phyloP scores from a whole-genome alignment of 2,329 filamentous ascomycete genomes.

The Colletotrichum chlorophyti region DNA sequence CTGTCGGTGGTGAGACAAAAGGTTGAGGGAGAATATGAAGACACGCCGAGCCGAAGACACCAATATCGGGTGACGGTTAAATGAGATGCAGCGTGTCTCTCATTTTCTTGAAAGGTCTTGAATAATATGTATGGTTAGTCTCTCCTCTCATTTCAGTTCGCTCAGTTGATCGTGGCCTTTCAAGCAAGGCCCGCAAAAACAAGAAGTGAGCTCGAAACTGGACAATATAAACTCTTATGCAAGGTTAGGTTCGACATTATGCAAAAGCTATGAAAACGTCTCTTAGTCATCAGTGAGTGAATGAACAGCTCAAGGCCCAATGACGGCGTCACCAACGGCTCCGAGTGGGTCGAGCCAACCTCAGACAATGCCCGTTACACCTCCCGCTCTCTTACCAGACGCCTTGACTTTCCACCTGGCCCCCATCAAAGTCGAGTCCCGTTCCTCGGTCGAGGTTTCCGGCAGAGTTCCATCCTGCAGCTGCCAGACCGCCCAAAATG shows the following conservation, averaged over 20 bases:
- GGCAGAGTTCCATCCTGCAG: conserved; percentile 7
- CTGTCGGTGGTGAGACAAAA: too few relatives aligned
- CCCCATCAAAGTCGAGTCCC: neutral
- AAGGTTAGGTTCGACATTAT: conserved; percentile 9
- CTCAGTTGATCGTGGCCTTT: too few relatives aligned
- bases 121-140: too few relatives aligned
- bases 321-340: conserved; percentile 4
- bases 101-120: too few relatives aligned
- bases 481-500: conserved; percentile 34
- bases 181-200: too few relatives aligned
- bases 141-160: too few relatives aligned
- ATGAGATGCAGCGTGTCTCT: too few relatives aligned
- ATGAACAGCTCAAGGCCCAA: neutral
- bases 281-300: conserved; percentile 26
- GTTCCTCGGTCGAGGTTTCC: neutral
- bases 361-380: conserved; percentile 20
- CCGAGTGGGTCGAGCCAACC: conserved; percentile 2
- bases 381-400: neutral
- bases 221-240: conserved; percentile 11
- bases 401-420: neutral
- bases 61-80: too few relatives aligned
- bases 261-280: neutral
- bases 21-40: too few relatives aligned
- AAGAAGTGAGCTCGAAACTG: neutral
- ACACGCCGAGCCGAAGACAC: too few relatives aligned